These are phyloP conservation scores for Dittrichia graveolens DNA, from an alignment of 129 eudicot genomes.

Conservation along the genomic window DNA sequence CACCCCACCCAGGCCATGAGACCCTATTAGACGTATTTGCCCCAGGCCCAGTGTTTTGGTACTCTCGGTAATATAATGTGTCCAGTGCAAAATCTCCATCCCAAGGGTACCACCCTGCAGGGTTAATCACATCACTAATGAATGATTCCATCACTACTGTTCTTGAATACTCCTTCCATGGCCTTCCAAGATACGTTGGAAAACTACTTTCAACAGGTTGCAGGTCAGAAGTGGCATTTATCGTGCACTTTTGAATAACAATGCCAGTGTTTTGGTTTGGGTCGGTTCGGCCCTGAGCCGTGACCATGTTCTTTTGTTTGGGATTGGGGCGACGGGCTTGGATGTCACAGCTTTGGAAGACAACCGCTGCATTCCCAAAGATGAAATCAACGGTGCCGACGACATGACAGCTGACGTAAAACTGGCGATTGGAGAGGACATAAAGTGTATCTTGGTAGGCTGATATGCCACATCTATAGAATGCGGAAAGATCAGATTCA, in stretches of 20 bases:
- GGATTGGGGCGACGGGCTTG: slow-evolving; percentile 7
- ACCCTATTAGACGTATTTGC: slow-evolving; percentile 4
- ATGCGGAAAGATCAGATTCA: slow-evolving; percentile 5
- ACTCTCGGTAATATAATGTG: slow-evolving; percentile 11
- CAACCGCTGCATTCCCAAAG: slow-evolving; percentile 7
- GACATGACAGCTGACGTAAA: neutral
- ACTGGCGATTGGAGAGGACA: slow-evolving; percentile 20
- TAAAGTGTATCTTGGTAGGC: slow-evolving; percentile 17
- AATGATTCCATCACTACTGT: slow-evolving; percentile 9
- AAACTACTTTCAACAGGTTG: slow-evolving; percentile 3
- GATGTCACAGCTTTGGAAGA: slow-evolving; percentile 4
- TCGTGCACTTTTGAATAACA: neutral
- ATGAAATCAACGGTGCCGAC: slow-evolving; percentile 14
- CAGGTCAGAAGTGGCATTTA: neutral
- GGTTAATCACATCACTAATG: slow-evolving; percentile 8
- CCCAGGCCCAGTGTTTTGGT: neutral
- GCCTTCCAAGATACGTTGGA: slow-evolving; percentile 17
- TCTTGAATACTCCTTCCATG: slow-evolving; percentile 17
- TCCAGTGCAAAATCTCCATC: slow-evolving; percentile 8
- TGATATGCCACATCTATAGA: neutral
- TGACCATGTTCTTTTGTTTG: slow-evolving; percentile 16
- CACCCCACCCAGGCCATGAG: slow-evolving; percentile 14
- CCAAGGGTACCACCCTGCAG: slow-evolving; percentile 15
- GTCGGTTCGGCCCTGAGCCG: slow-evolving; percentile 9
- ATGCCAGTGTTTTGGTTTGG: slow-evolving; percentile 22